phyloP scores from a whole-genome alignment of 371 early-diverging fungal genomes.

The Rhizopus microsporus region DNA sequence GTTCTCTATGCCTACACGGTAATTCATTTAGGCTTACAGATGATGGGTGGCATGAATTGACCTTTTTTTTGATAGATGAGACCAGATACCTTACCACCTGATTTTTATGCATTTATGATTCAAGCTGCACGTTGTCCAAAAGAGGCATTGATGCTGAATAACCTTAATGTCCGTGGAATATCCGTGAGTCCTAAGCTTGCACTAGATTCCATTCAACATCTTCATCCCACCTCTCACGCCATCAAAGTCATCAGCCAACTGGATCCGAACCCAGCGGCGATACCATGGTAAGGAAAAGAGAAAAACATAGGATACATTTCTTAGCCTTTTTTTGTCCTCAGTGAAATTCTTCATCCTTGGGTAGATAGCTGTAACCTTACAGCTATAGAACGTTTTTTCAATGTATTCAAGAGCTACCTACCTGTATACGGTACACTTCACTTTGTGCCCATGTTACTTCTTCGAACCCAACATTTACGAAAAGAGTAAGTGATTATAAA shows the following conservation, averaged over 20 bases:
- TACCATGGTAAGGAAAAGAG: constrained; percentile 36
- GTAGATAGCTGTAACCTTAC: constrained; percentile 53
- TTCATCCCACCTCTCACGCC: constrained; percentile 48
- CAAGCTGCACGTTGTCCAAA: constrained; percentile 66
- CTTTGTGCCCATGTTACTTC: constrained; percentile 67
- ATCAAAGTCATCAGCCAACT: constrained; percentile 36
- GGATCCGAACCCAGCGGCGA: constrained; percentile 22
- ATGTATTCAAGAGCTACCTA: constrained; percentile 58
- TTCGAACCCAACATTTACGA: constrained; percentile 55
- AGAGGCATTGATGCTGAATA: constrained; percentile 53
- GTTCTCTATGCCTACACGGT: constrained; percentile 70
- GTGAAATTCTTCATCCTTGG: constrained; percentile 66
- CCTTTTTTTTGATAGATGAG: constrained; percentile 46
- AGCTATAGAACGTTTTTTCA: constrained; percentile 49
- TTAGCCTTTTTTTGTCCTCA: constrained; percentile 22
- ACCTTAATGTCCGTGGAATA: constrained; percentile 48
- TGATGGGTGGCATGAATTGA: background rate
- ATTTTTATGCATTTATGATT: constrained; percentile 66
- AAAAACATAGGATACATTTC: background rate
- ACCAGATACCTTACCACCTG: constrained; percentile 66
- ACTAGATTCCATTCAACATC: constrained; percentile 37
- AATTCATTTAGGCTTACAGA: constrained; percentile 10
- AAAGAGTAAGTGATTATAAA: constrained; percentile 48
- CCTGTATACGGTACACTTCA: constrained; percentile 77
- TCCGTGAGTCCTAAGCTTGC: constrained; percentile 49